Evolutionary conservation across 257 asterid genomes (phyloP), one percentile per base, ranked within the genome.

Genomic region (Ballota nigra): DNA sequence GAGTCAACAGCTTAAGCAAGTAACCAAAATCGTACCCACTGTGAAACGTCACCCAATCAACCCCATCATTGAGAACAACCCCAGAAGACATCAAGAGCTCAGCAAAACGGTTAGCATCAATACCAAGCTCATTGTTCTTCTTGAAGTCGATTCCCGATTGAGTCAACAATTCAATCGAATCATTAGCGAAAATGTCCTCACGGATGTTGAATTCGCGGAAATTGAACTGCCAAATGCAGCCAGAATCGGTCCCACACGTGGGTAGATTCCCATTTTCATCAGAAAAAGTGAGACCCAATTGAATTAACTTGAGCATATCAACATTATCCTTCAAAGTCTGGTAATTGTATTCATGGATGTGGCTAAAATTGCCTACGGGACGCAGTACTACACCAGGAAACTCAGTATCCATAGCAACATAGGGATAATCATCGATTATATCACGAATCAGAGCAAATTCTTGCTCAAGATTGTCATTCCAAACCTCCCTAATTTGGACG

Each of bases 151-250:
- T 77, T n/a, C 84, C 84, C 0, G 77, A 69, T 23, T 77, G 69
- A 63, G 59, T 77, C 82, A 80, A 59, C 55, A 80, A 24, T 10
- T 80, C 82, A 58, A 80, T 80, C 19, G 82, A 80, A 69, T 80
- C 84, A 51, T 73, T 73, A 1, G 82, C 82, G 31, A 80, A 80
- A 15, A 80, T 77, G 61, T 80, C 84, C 61, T 80, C 63, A 36
- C 63, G 65, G 36, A 69, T 64, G 18, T 80, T 74, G 65, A 80
- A 80, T 63, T 80, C 84, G 2, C 84, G 77, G 66, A 80, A 80
- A 73, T 80, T 80, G 43, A 80, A 80, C 57, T 80, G 84, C 84
- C 84, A 80, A 73, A 80, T 77, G 84, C 74, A 80, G 79, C 70
- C 45, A 16, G 75, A 33, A 33, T 49, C 71, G 8, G 81, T 51